Base-by-base conservation (phyloP, 73 alveolate genomes). In the Paramecium sexaurelia region DNA sequence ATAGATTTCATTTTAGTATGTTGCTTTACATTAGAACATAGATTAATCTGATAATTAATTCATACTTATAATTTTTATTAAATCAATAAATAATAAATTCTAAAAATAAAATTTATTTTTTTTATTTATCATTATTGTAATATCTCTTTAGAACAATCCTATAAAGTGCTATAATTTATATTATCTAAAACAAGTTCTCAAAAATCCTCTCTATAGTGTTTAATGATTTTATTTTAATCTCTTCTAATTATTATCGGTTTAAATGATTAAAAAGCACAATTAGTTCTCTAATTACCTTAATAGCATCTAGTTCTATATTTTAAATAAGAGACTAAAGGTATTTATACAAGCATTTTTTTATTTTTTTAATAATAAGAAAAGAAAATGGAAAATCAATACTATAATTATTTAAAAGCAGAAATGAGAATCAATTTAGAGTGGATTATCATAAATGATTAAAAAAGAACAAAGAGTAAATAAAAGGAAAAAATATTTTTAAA, bases 21-120 rank as follows among this genome's bases (percentile, higher is more conserved):
- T 32, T 26, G 20, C 26, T 61, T 61, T 61, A 32, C 83, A 61
- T 24, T 61, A 61, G 83, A 61, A 61, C 39, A 61, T 15, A 61
- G 83, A 61, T 61, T 61, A 61, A 61, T 61, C 11, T 61, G 83
- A 61, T 17, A 51, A 51, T 61, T 61, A 24, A 61, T 61, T 61
- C 39, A 32, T 61, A 61, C 83, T 61, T 51, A 51, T 51, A 51
- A 51, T 51, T 51, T 45, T 22, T 51, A 51, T 51, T 35, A 35
- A 35, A 35, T 35, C 41, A 45, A 45, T 13, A 13, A 43, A 45
- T 7, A 17, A 51, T 51, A 6, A n/a, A 51, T 51, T 51, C 67
- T 1, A 51, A 51, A 17, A 51, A 51, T 51, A 51, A 51, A 51
- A 51, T 51, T 51, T 51, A 51, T 51, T 51, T 17, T 17, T 51